A percentile compares a stretch with the other conserved stretches of the same genome.
Conservation (phyloP, 441 rosid genomes). For the Bocquillonia castaneifolia region DNA sequence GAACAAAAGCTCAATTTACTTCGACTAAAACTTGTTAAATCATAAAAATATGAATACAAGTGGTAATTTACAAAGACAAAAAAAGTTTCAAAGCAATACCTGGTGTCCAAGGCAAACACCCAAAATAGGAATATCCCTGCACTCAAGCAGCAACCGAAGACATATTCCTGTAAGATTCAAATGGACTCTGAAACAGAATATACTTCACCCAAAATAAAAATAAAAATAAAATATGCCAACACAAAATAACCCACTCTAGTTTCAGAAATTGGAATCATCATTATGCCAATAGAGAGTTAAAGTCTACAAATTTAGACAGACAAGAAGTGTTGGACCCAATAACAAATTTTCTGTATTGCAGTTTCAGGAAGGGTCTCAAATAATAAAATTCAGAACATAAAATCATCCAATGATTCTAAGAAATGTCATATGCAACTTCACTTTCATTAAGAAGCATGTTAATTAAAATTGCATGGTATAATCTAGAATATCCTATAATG, state of each 20-base stretch:
- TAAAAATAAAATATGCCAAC: neutral
- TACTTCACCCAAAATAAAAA: conserved; percentile 12
- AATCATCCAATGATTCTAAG: neutral
- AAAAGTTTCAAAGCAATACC: conserved; percentile 34
- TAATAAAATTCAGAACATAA: neutral
- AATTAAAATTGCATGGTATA: neutral
- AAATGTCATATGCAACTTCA: neutral
- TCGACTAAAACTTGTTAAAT: neutral
- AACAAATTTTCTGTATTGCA: neutral
- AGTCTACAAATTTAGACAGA: neutral
- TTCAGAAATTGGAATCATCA: neutral
- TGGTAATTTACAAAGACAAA: neutral
- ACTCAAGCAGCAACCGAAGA: conserved; percentile 73
- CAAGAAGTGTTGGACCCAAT: neutral
- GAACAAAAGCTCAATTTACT: neutral
- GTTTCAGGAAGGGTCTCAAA: neutral
- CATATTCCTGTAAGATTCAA: conserved; percentile 69
- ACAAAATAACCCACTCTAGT: neutral
- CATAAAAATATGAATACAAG: neutral
- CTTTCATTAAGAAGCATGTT: neutral
- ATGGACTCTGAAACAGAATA: conserved; percentile 18
- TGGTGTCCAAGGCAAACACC: conserved; percentile 98
- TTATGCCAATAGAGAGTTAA: neutral
- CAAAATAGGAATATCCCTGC: conserved; percentile 81
- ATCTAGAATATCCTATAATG: neutral